phyloP scores from a whole-genome alignment of 2,329 filamentous ascomycete genomes.

The Scytalidium sp. region DNA sequence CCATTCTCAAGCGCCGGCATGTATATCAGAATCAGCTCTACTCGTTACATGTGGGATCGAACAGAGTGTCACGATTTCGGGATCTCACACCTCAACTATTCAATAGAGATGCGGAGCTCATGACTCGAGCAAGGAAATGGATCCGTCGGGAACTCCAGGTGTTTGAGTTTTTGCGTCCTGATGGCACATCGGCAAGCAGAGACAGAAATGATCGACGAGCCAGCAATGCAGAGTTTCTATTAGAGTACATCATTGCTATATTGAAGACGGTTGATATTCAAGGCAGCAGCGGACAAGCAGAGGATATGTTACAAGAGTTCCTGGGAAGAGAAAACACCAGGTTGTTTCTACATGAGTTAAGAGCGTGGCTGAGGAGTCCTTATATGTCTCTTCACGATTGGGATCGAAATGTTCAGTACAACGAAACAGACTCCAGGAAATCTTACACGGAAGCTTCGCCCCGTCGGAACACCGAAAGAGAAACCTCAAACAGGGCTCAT shows the following conservation, averaged over 20 bases:
- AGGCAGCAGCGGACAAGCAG: conserved; percentile 73
- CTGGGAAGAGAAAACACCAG: conserved; percentile 70
- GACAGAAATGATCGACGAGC: conserved; percentile 39
- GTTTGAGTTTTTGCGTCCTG: conserved; percentile 65
- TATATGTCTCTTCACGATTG: conserved; percentile 69
- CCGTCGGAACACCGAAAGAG: too few relatives aligned
- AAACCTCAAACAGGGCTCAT: too few relatives aligned
- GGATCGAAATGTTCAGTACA: conserved; percentile 51
- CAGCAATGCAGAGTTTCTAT: conserved; percentile 76
- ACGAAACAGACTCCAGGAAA: conserved; percentile 4
- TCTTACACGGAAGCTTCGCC: not conserved
- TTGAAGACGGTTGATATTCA: conserved; percentile 81
- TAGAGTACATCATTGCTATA: conserved; percentile 83
- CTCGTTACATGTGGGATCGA: conserved; percentile 80
- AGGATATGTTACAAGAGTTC: conserved; percentile 76
- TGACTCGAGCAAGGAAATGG: conserved; percentile 76
- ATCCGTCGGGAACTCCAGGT: conserved; percentile 81
- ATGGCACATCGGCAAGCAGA: conserved; percentile 12
- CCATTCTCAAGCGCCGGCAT: conserved; percentile 54
- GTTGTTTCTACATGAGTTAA: conserved; percentile 81
- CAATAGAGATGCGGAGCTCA: conserved; percentile 59
- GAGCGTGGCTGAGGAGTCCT: conserved; percentile 79
- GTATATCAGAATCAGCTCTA: conserved; percentile 73
- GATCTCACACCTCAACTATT: conserved; percentile 70
- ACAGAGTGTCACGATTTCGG: conserved; percentile 71